Percentiles rank a stretch among this genome's conserved stretches.
phyloP scores from a whole-genome alignment of 2,329 filamentous ascomycete genomes.

The Penicillium sp. region DNA sequence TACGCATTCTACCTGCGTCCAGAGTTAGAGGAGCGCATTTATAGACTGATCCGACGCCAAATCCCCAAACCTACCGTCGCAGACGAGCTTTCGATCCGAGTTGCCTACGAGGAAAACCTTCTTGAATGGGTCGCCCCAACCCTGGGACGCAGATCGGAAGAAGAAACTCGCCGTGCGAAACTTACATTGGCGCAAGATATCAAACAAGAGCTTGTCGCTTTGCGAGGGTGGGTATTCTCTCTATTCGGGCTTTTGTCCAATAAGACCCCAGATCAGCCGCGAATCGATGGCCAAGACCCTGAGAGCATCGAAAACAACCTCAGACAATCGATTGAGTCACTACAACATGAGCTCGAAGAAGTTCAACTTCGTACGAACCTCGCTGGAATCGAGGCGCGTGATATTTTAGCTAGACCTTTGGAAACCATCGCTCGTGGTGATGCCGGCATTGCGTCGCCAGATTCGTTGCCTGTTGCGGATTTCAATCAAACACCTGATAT shows the following conservation, averaged over 20 bases:
- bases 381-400: slow-evolving; percentile 11
- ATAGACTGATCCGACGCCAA: slow-evolving; percentile 40
- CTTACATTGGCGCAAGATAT: slow-evolving; percentile 40
- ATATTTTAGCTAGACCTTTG: slow-evolving; percentile 13
- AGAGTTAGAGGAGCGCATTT: slow-evolving; percentile 40
- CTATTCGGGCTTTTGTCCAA: slow-evolving; percentile 29
- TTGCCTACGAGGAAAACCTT: slow-evolving; percentile 45
- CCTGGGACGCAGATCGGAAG: slow-evolving; percentile 40
- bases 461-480: neutral
- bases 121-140: slow-evolving; percentile 46
- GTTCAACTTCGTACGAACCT: slow-evolving; percentile 14
- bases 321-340: slow-evolving; percentile 30
- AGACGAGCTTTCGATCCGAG: slow-evolving; percentile 43
- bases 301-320: slow-evolving; percentile 30
- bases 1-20: slow-evolving; percentile 39
- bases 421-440: slow-evolving; percentile 12
- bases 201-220: slow-evolving; percentile 33
- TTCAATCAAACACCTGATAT: neutral
- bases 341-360: slow-evolving; percentile 31
- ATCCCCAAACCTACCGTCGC: slow-evolving; percentile 43
- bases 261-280: slow-evolving; percentile 13
- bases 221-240: slow-evolving; percentile 35
- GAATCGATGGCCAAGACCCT: slow-evolving; percentile 15
- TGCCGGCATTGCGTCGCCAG: neutral
- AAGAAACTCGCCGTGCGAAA: slow-evolving; percentile 39